Percentiles rank a stretch among this genome's conserved stretches.
These are phyloP conservation scores for Trapa incisa DNA, from an alignment of 345 rosid genomes.

Conservation along the genomic window DNA sequence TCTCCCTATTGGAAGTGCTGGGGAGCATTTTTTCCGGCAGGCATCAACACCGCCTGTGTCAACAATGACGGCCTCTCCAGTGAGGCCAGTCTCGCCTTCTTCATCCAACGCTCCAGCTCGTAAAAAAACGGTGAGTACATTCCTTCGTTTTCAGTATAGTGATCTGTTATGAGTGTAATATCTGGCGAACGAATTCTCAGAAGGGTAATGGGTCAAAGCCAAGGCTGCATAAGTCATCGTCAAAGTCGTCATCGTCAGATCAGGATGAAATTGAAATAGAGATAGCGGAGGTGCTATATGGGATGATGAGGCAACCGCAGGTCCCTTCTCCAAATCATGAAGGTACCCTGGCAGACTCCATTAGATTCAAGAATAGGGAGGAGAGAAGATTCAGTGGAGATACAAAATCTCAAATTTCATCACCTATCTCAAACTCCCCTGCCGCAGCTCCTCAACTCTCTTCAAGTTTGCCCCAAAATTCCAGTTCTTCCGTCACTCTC, in stretches of 20 bases:
- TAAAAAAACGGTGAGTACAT: slow-evolving; percentile 61
- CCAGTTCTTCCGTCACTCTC: slow-evolving; percentile 34
- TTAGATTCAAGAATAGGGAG: slow-evolving; percentile 22
- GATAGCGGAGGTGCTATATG: slow-evolving; percentile 91
- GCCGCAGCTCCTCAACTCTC: slow-evolving; percentile 32
- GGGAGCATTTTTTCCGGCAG: slow-evolving; percentile 64
- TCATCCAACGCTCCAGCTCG: slow-evolving; percentile 69
- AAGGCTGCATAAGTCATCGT: slow-evolving; percentile 60
- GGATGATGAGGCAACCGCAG: slow-evolving; percentile 80
- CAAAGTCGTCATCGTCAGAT: slow-evolving; percentile 48
- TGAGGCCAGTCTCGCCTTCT: slow-evolving; percentile 69
- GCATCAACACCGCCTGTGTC: slow-evolving; percentile 69
- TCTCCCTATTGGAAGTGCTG: slow-evolving; percentile 27
- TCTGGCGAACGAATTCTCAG: slow-evolving; percentile 14
- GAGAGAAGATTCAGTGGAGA: slow-evolving; percentile 28
- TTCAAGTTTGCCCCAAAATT: slow-evolving; percentile 40
- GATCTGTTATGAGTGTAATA: background rate
- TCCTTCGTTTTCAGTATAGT: background rate
- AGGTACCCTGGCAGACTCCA: slow-evolving; percentile 25
- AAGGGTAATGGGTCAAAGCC: slow-evolving; percentile 70
- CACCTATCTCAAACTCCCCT: slow-evolving; percentile 68
- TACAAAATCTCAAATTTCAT: slow-evolving; percentile 77
- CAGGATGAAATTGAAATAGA: slow-evolving; percentile 99
- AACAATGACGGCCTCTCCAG: slow-evolving; percentile 44
- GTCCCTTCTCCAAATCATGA: slow-evolving; percentile 51